Conservation (phyloP, 2,329 filamentous ascomycete genomes). For the Fusarium luffae region DNA sequence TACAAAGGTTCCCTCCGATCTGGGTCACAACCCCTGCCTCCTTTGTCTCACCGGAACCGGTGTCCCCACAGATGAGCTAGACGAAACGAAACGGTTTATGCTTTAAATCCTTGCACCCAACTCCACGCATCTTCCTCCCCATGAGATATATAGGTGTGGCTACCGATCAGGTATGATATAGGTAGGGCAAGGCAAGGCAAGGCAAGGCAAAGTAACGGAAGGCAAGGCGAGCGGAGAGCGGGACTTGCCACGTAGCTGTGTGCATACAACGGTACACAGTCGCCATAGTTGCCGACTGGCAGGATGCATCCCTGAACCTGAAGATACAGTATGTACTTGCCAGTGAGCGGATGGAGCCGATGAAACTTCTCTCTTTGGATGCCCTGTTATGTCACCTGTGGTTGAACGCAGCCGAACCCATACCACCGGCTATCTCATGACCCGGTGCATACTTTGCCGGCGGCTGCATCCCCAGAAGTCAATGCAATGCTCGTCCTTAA, state of each 20-base stretch:
- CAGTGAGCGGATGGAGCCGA: conserved; percentile 35
- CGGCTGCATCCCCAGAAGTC: conserved; percentile 20
- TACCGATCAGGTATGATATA: conserved; percentile 33
- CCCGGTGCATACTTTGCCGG: conserved; percentile 17
- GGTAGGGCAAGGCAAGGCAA: neutral
- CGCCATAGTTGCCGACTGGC: conserved; percentile 34
- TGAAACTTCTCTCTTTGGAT: conserved; percentile 12
- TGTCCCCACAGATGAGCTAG: conserved; percentile 38
- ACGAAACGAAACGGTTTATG: conserved; percentile 38
- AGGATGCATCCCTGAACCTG: conserved; percentile 14
- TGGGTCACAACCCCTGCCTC: conserved; percentile 28
- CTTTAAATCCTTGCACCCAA: conserved; percentile 25
- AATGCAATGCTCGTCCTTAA: conserved; percentile 31
- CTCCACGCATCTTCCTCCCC: conserved; percentile 26
- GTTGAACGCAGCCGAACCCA: conserved; percentile 18
- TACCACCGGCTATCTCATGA: conserved; percentile 20
- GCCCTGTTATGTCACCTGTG: conserved; percentile 16
- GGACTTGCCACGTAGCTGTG: conserved; percentile 38
- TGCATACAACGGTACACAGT: conserved; percentile 17
- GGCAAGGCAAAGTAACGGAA: neutral
- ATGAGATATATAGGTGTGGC: conserved; percentile 28
- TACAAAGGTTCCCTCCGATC: conserved; percentile 37
- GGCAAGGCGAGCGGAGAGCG: conserved; percentile 16
- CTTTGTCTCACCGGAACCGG: conserved; percentile 39
- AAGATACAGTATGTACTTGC: neutral